Evolutionary conservation across 2,329 filamentous ascomycete species (phyloP), one percentile per base, ranked within the genome.

Genomic region (Myrmaecium sp.): DNA sequence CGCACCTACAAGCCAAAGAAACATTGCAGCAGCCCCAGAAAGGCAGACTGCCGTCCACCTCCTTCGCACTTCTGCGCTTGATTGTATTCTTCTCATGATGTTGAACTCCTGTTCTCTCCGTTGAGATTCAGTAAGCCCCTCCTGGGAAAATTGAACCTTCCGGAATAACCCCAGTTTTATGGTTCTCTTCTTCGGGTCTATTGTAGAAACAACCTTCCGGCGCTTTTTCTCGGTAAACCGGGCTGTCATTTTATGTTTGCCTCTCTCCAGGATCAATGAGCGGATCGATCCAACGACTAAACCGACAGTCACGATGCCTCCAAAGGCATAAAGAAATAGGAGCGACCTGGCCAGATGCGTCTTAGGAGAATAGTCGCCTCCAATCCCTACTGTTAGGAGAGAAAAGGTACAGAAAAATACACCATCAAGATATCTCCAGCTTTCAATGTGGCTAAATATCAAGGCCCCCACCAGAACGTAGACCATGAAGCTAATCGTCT

Each of bases 371-470:
- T 56, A 62, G 30, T 61, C 52, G 8, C 57, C 55, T 8, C 65
- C 65, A 9, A 68, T 49, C 4, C 65, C 65, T 5, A 69, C 54
- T 0, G 65, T 69, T 3, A 69, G 51, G 2, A 67, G 42, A 0
- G 65, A 69, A 23, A 64, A 64, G 34, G 68, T 58, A 2, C 63
- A 60, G 54, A 60, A 69, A 36, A 63, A 70, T 0, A 69, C 55
- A 1, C 57, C 57, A 35, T 68, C 61, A 1, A 68, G 44, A 33
- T 56, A 67, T 17, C 50, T 43, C 64, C 64, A 69, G 9, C 47
- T 53, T 38, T 67, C 63, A 18, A 66, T 44, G 32, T 61, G 44
- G 23, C 50, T 55, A 34, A 54, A 62, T 0, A 62, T 42, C 10
- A 60, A 36, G 4, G 59, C 58, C 4, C 59, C 59, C 1, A 63